Percentiles rank a stretch among this genome's conserved stretches.
Evolutionary conservation across 202 grass and related monocot genomes (phyloP).

Genomic region (Cymbopogon flexuosus): DNA sequence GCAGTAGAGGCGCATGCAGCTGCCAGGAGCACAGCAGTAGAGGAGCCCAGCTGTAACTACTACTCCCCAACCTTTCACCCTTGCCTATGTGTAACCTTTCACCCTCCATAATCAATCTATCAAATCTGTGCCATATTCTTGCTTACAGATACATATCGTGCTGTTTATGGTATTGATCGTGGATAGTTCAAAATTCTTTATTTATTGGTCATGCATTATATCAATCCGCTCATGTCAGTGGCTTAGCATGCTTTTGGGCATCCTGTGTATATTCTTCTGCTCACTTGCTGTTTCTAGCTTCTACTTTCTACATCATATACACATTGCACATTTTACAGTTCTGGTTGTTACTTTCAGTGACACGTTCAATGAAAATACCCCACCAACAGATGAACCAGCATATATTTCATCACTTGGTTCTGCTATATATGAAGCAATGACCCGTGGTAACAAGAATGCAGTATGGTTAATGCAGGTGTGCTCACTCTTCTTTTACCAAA

Average conservation of each 20-base stretch:
- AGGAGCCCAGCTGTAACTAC: no score
- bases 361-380: conserved; percentile 96
- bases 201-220: background rate
- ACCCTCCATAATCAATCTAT: background rate
- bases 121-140: background rate
- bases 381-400: conserved; percentile 76
- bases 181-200: background rate
- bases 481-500: conserved; percentile 20
- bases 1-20: no score
- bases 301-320: conserved; percentile 9
- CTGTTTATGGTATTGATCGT: background rate
- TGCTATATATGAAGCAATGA: conserved; percentile 86
- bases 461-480: conserved; percentile 95
- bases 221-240: background rate
- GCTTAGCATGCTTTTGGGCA: background rate
- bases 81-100: background rate
- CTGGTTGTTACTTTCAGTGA: conserved; percentile 61
- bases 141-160: background rate
- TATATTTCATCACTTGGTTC: conserved; percentile 94
- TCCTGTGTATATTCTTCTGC: conserved; percentile 26
- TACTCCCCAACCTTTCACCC: no score
- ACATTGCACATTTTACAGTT: conserved; percentile 31
- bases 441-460: conserved; percentile 75
- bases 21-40: no score
- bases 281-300: background rate